Evolutionary conservation across 1,284 basidiomycete species (phyloP).

Genomic region (Rhodotorula mucilaginosa): DNA sequence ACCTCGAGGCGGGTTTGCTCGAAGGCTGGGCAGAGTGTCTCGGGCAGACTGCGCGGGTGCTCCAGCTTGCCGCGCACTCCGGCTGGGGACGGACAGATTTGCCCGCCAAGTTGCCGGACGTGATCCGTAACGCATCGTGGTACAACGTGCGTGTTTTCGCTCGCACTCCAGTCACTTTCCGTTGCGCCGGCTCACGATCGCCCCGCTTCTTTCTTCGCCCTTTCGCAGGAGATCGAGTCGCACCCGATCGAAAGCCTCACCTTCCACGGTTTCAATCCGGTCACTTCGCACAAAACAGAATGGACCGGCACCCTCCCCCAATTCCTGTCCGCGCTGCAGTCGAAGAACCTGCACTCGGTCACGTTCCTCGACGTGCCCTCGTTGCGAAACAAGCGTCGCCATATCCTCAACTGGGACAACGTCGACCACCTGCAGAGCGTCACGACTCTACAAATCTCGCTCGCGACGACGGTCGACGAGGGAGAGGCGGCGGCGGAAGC

Average conservation of each 20-base stretch:
- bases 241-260: slow-evolving; percentile 23
- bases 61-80: slow-evolving; percentile 23
- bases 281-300: slow-evolving; percentile 22
- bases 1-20: slow-evolving; percentile 15
- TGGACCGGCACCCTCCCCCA: slow-evolving; percentile 14
- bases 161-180: too few species aligned
- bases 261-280: slow-evolving; percentile 27
- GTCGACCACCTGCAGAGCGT: neutral
- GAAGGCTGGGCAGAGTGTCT: slow-evolving; percentile 17
- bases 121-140: slow-evolving; percentile 11
- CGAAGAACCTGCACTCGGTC: slow-evolving; percentile 4
- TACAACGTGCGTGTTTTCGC: slow-evolving; percentile 9
- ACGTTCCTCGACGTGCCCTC: slow-evolving; percentile 29
- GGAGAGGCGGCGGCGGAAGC: neutral
- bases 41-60: slow-evolving; percentile 2
- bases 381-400: slow-evolving; percentile 14
- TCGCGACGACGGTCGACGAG: slow-evolving; percentile 15
- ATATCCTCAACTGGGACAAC: slow-evolving; percentile 14
- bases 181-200: too few species aligned
- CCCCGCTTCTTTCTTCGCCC: neutral
- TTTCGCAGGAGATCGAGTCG: slow-evolving; percentile 2
- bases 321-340: slow-evolving; percentile 9
- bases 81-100: slow-evolving; percentile 29
- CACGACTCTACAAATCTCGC: slow-evolving; percentile 17
- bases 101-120: slow-evolving; percentile 11